Percentiles rank a stretch among this genome's conserved stretches.
Conservation (phyloP, 2,329 filamentous ascomycete genomes). For the Fusarium brachygibbosum region DNA sequence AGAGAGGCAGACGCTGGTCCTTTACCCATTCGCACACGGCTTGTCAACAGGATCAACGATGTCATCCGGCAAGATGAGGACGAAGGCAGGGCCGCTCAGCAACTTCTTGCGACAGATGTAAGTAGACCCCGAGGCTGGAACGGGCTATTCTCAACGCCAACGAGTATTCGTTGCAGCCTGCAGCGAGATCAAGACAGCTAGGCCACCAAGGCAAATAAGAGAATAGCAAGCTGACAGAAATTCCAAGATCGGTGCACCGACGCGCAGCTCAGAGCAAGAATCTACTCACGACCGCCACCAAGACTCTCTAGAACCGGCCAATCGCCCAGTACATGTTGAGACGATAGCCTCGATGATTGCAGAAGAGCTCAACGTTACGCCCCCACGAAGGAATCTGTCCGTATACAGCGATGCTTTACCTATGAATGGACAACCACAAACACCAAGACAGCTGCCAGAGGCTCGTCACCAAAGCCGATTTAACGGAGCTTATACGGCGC, state of each 20-base stretch:
- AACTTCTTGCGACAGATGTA: slow-evolving; percentile 10
- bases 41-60: neutral
- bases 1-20: neutral
- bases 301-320: neutral
- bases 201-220: neutral
- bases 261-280: slow-evolving; percentile 9
- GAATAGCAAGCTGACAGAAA: slow-evolving; percentile 11
- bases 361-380: slow-evolving; percentile 7
- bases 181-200: neutral
- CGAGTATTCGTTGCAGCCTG: neutral
- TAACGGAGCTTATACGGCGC: slow-evolving; percentile 41
- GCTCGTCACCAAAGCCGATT: slow-evolving; percentile 45
- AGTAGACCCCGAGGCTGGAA: slow-evolving; percentile 7
- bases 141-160: neutral
- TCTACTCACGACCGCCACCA: neutral
- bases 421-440: slow-evolving; percentile 40
- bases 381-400: slow-evolving; percentile 23
- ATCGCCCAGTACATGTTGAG: neutral
- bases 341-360: neutral
- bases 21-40: slow-evolving; percentile 8
- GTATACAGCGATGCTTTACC: slow-evolving; percentile 43
- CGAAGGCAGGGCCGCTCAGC: neutral
- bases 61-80: neutral
- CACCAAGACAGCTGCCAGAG: slow-evolving; percentile 44
- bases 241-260: slow-evolving; percentile 5